These are phyloP conservation scores for Veloporphyrellus conicus DNA, from an alignment of 1,284 basidiomycete genomes.

Conservation along the genomic window DNA sequence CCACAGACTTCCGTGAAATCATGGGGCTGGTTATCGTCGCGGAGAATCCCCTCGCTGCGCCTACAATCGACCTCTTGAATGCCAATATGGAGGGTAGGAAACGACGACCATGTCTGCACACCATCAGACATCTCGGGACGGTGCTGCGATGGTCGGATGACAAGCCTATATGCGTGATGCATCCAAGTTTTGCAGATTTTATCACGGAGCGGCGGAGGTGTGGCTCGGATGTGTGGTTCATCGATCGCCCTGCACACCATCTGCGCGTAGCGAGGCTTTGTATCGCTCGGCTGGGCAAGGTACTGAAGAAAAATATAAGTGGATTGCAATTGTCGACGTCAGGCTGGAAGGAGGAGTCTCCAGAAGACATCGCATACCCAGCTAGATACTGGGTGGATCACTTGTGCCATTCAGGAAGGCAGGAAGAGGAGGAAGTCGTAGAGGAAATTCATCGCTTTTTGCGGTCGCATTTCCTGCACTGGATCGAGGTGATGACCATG, in stretches of 20 bases:
- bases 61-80: slow-evolving; percentile 29
- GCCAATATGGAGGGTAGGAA: slow-evolving; percentile 7
- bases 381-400: slow-evolving; percentile 30
- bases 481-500: slow-evolving; percentile 32
- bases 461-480: slow-evolving; percentile 29
- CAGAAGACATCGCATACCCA: slow-evolving; percentile 26
- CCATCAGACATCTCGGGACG: slow-evolving; percentile 25
- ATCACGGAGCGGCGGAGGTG: slow-evolving; percentile 30
- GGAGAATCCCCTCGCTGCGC: slow-evolving; percentile 23
- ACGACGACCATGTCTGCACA: slow-evolving; percentile 29
- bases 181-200: slow-evolving; percentile 34
- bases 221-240: slow-evolving; percentile 28
- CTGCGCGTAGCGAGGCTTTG: slow-evolving; percentile 27
- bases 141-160: slow-evolving; percentile 30
- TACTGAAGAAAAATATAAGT: slow-evolving; percentile 29
- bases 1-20: slow-evolving; percentile 34
- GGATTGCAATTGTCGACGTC: slow-evolving; percentile 19
- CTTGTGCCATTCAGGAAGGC: slow-evolving; percentile 17
- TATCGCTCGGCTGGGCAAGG: slow-evolving; percentile 15
- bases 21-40: slow-evolving; percentile 32
- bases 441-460: slow-evolving; percentile 23
- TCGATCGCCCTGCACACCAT: slow-evolving; percentile 23
- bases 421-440: slow-evolving; percentile 1
- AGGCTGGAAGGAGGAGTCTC: slow-evolving; percentile 15
- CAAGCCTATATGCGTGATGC: slow-evolving; percentile 31